These are phyloP conservation scores for Azolla pinnata DNA, from an alignment of 75 land plant species.

Conservation along the genomic window DNA sequence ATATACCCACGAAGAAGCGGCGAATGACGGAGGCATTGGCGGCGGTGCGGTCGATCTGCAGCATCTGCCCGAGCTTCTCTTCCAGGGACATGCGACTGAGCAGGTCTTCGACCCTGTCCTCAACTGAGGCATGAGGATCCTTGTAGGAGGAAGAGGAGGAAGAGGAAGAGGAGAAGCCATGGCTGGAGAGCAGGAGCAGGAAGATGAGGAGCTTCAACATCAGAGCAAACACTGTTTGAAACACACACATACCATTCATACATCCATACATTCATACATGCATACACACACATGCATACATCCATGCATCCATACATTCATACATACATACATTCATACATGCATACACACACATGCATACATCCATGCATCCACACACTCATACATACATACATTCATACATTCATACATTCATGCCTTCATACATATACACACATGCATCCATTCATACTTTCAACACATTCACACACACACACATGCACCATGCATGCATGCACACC, in stretches of 20 bases:
- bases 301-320: too few species aligned
- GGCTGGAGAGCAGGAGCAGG: too few species aligned
- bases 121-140: slow-evolving; percentile 39
- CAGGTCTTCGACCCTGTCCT: slow-evolving; percentile 32
- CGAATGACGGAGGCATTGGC: neutral
- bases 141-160: slow-evolving; percentile 40
- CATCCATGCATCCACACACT: too few species aligned
- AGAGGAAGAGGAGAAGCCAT: too few species aligned
- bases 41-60: neutral
- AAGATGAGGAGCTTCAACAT: slow-evolving; percentile 16
- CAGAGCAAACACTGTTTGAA: neutral
- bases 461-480: too few species aligned
- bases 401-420: too few species aligned
- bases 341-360: too few species aligned
- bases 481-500: too few species aligned
- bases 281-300: neutral
- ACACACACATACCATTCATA: neutral
- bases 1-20: neutral
- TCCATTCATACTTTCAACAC: too few species aligned
- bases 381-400: too few species aligned
- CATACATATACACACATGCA: too few species aligned
- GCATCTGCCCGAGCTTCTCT: slow-evolving; percentile 41
- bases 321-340: neutral
- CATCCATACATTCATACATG: neutral
- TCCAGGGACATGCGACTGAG: slow-evolving; percentile 42